Base-by-base conservation (phyloP, 768 basidiomycete species). In the Lentinula detonsa region DNA sequence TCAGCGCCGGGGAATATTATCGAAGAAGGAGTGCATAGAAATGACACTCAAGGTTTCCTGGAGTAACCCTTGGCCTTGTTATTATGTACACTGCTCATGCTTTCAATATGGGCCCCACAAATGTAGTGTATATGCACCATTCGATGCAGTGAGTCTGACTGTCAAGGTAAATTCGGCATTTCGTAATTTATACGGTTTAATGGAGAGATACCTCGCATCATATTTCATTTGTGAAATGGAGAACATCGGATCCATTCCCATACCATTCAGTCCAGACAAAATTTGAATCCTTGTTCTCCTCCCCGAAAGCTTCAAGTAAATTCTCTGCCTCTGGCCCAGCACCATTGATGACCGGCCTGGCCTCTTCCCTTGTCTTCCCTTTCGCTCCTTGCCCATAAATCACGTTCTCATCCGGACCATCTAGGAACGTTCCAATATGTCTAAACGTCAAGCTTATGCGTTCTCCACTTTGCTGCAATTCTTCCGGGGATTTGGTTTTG, bases 361-460 rank as follows among this genome's bases (percentile, higher is more conserved):
- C 87, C 2, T 78, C 73, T 43, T 78, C 83, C 56, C 66, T 76
- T 3, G 76, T 82, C 75, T 91, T 92, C 0, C 79, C 80, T 65
- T 71, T 83, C 51, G 86, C 87, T 1, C 91, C 91, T 65, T 90
- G 88, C 0, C 91, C 91, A 67, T 77, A 91, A 9, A 93, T 93
- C 46, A 59, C 66, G 54, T 66, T 74, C 33, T 56, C 55, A 10
- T 40, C 28, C 8, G 55, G 39, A 21, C 39, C 55, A 42, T 40
- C 55, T 63, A 92, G 71, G 72, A 90, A 93, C 18, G 91, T 93
- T 39, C 87, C 88, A 48, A 93, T 92, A 60, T 81, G 78, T 42
- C 90, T 78, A 72, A 93, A 92, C 8, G 91, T 93, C 65, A 92
- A 71, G 67, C 90, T 91, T 69, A 93, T 91, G 51, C 91, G 80